Conservation (phyloP, 352 stramenopile species). For the Phytopythium oedochilum region DNA sequence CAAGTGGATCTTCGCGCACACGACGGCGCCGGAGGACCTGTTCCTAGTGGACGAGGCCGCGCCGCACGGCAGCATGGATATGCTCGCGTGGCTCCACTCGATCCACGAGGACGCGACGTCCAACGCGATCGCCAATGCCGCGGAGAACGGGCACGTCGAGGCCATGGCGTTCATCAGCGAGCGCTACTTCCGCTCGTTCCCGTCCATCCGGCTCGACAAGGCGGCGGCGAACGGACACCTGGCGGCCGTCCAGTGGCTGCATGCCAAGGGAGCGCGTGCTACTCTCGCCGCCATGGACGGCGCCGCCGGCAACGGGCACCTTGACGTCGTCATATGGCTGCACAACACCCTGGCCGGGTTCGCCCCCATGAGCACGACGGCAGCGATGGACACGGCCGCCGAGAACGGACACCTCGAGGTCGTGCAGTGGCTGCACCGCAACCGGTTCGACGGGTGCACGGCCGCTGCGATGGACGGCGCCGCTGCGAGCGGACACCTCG, state of each 20-base stretch:
- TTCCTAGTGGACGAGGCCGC: constrained; percentile 20
- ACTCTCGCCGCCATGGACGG: constrained; percentile 41
- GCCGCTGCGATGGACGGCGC: constrained; percentile 15
- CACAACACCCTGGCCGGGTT: constrained; percentile 18
- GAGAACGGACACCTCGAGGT: constrained; percentile 8
- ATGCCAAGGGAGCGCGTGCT: constrained; percentile 13
- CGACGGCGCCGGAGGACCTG: constrained; percentile 12
- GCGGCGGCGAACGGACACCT: constrained; percentile 37
- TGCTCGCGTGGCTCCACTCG: constrained; percentile 35
- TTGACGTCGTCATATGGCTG: constrained; percentile 48
- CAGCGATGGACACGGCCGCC: constrained; percentile 23
- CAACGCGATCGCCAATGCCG: constrained; percentile 33
- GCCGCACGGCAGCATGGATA: constrained; percentile 24
- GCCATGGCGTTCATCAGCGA: constrained; percentile 30
- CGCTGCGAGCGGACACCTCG: constrained; percentile 16
- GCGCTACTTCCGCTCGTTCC: constrained; percentile 18
- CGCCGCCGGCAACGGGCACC: constrained; percentile 34
- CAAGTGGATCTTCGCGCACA: constrained; percentile 31
- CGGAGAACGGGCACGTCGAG: constrained; percentile 30
- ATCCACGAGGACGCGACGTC: constrained; percentile 24
- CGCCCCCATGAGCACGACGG: constrained; percentile 10
- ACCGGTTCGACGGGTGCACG: constrained; percentile 18
- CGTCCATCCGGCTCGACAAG: constrained; percentile 27
- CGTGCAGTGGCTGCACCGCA: not conserved
- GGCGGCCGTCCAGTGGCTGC: constrained; percentile 12